phyloP scores from a whole-genome alignment of 345 rosid genomes.

The Aethionema arabicum region DNA sequence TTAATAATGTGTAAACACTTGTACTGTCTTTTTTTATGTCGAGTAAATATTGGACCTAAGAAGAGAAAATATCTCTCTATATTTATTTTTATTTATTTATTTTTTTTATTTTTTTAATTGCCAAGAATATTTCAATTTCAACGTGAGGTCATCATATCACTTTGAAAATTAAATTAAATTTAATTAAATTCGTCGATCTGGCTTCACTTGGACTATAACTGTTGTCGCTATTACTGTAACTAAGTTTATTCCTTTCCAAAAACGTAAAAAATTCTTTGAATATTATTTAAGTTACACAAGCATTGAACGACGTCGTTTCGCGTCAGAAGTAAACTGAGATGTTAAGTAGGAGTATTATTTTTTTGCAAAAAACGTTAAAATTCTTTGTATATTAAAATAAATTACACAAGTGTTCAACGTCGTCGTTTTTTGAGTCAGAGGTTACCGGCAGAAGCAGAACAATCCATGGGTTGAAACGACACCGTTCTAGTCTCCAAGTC shows the following conservation, averaged over 20 bases:
- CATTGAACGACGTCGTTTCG: no score
- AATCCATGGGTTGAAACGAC: slow-evolving; percentile 48
- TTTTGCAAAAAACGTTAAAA: no score
- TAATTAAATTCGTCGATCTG: slow-evolving; percentile 12
- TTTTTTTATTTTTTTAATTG: not conserved
- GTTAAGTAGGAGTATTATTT: no score
- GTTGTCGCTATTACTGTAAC: not conserved
- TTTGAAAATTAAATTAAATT: not conserved
- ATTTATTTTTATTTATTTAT: not conserved
- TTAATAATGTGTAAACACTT: not conserved
- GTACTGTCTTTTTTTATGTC: not conserved
- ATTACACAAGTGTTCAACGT: no score
- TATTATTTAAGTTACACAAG: no score
- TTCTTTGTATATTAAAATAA: no score
- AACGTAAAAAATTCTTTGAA: no score
- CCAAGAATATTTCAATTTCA: slow-evolving; percentile 8
- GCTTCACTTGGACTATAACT: slow-evolving; percentile 15
- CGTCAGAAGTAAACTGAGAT: no score
- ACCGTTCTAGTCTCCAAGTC: slow-evolving; percentile 42
- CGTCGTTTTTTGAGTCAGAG: not conserved
- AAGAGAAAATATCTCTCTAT: not conserved
- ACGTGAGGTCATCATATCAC: slow-evolving; percentile 11
- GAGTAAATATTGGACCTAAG: slow-evolving; percentile 13
- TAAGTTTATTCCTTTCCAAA: no score
- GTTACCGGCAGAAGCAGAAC: slow-evolving; percentile 23